Evolutionary conservation across 805 yeast species (phyloP).

Genomic region (Saccharomycopsis fibuligera): DNA sequence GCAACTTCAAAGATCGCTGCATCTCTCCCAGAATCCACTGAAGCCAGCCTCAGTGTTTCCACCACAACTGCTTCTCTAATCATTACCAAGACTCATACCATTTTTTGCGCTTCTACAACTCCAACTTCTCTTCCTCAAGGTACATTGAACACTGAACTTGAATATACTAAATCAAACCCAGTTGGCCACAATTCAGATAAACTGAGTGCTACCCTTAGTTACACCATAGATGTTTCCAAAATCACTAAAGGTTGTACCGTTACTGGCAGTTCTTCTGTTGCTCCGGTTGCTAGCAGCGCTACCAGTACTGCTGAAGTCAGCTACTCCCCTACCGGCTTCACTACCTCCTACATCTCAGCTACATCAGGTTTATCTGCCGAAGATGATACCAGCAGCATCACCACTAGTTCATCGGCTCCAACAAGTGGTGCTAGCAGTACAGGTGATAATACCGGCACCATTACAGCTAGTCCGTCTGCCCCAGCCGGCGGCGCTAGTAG

Average conservation of each 20-base stretch:
- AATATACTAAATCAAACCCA: neutral
- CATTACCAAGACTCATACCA: neutral
- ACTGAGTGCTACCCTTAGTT: neutral
- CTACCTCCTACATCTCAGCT: neutral
- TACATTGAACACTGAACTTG: neutral
- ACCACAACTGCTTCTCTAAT: neutral
- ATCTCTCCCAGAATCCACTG: neutral
- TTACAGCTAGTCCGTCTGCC: slow-evolving; percentile 15
- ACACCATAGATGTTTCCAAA: neutral
- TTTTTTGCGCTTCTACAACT: neutral
- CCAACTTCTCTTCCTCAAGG: slow-evolving; percentile 2
- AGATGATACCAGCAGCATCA: no score
- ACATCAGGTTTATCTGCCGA: neutral
- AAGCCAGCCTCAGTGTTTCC: neutral
- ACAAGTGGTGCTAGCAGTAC: neutral
- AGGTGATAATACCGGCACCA: neutral
- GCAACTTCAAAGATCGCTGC: neutral
- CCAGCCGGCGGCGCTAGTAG: neutral
- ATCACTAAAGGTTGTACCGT: neutral
- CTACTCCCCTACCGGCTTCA: neutral
- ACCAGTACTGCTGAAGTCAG: neutral
- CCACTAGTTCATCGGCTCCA: neutral
- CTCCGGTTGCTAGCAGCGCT: no score
- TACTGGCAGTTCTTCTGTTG: neutral
- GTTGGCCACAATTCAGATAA: neutral